phyloP scores from a whole-genome alignment of 257 asterid species.

The Gentiana macrophylla region DNA sequence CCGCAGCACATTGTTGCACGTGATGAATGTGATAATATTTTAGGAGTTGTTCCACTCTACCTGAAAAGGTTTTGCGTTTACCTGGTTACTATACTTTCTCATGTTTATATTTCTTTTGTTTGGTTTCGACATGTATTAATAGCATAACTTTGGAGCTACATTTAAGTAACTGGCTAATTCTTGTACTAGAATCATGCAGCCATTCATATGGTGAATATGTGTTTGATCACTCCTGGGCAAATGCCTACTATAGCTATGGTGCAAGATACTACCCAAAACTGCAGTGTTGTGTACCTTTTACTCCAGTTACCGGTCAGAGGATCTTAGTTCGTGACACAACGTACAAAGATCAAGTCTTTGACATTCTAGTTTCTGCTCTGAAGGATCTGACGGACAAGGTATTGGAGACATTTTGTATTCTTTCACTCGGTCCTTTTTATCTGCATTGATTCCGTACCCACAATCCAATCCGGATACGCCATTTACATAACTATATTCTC shows the following conservation, averaged over 20 bases:
- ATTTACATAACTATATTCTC: too few species aligned
- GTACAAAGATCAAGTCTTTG: slow-evolving; percentile 67
- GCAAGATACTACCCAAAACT: slow-evolving; percentile 89
- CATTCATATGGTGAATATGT: slow-evolving; percentile 98
- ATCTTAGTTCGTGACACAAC: slow-evolving; percentile 70
- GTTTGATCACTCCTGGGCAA: slow-evolving; percentile 98
- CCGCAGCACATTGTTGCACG: slow-evolving; percentile 81
- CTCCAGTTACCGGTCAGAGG: slow-evolving; percentile 94
- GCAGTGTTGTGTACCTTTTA: slow-evolving; percentile 86
- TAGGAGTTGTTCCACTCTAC: slow-evolving; percentile 91
- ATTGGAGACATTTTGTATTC: neutral
- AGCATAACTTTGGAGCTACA: neutral
- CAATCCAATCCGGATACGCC: too few species aligned
- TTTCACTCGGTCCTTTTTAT: too few species aligned
- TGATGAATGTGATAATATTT: slow-evolving; percentile 48
- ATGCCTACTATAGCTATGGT: slow-evolving; percentile 79
- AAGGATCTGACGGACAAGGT: slow-evolving; percentile 75
- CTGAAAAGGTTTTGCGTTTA: slow-evolving; percentile 61
- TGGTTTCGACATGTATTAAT: too few species aligned
- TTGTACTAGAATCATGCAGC: slow-evolving; percentile 41
- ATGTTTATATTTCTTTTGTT: neutral
- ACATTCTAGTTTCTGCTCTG: slow-evolving; percentile 77
- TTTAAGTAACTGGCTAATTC: slow-evolving; percentile 16
- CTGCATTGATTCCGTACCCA: too few species aligned
- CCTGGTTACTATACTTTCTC: slow-evolving; percentile 1